Percentiles rank a stretch among this genome's conserved stretches.
phyloP scores from a whole-genome alignment of 768 basidiomycete genomes.

The Punctularia strigosozonata region DNA sequence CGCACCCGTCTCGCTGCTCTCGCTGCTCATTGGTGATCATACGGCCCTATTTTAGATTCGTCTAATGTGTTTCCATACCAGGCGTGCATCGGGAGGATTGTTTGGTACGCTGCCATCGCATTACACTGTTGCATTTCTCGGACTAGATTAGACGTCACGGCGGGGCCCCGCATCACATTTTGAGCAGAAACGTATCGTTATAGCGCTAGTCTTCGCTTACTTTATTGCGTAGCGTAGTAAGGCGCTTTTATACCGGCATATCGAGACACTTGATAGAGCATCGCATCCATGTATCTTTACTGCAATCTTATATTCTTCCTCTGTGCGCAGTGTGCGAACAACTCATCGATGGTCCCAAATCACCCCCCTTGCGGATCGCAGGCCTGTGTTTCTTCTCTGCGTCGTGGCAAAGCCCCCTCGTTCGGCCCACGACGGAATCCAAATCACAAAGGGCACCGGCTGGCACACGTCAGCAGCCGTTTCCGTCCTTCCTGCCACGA shows the following conservation, averaged over 20 bases:
- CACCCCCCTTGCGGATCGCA: not conserved
- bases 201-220: slow-evolving; percentile 35
- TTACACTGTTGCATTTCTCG: not conserved
- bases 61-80: slow-evolving; percentile 17
- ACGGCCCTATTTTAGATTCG: slow-evolving; percentile 30
- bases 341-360: not conserved
- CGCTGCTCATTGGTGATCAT: slow-evolving; percentile 34
- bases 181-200: slow-evolving; percentile 32
- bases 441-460: no score
- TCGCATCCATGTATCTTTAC: slow-evolving; percentile 34
- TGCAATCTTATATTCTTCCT: slow-evolving; percentile 8
- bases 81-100: slow-evolving; percentile 6
- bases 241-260: no score
- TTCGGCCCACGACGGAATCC: no score
- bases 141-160: not conserved
- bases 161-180: slow-evolving; percentile 11
- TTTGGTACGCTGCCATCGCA: not conserved
- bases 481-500: no score
- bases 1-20: slow-evolving; percentile 43
- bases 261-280: slow-evolving; percentile 68
- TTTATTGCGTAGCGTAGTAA: no score
- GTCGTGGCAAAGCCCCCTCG: no score
- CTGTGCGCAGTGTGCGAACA: slow-evolving; percentile 4
- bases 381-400: no score
- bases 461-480: no score